Evolutionary conservation across 805 yeast genomes (phyloP).

Genomic region (Yamadazyma akitaensis): DNA sequence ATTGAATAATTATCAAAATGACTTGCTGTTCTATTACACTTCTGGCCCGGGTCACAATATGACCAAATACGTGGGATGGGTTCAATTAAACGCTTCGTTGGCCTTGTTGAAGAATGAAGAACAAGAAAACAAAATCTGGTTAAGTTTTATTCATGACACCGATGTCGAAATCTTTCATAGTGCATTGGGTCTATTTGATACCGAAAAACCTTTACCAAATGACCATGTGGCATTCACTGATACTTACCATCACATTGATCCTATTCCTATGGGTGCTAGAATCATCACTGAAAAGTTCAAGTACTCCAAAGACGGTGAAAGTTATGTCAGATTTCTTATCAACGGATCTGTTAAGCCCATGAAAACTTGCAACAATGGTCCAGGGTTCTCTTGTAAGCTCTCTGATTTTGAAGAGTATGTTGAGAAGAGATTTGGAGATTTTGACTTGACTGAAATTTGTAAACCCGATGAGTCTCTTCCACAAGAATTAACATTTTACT

Average conservation of each 20-base stretch:
- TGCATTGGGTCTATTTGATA: slow-evolving; percentile 57
- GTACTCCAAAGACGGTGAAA: slow-evolving; percentile 22
- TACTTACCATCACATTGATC: slow-evolving; percentile 40
- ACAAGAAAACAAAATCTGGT: slow-evolving; percentile 53
- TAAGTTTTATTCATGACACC: slow-evolving; percentile 75
- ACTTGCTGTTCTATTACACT: slow-evolving; percentile 56
- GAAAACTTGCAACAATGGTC: slow-evolving; percentile 33
- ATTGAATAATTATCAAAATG: slow-evolving; percentile 57
- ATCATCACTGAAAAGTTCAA: slow-evolving; percentile 34
- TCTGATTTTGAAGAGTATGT: slow-evolving; percentile 31
- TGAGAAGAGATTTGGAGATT: slow-evolving; percentile 23
- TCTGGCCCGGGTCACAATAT: slow-evolving; percentile 62
- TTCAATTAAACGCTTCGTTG: slow-evolving; percentile 48
- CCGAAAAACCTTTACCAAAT: slow-evolving; percentile 41
- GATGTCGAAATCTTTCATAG: slow-evolving; percentile 59
- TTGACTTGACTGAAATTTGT: slow-evolving; percentile 28
- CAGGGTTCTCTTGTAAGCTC: slow-evolving; percentile 42
- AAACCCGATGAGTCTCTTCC: slow-evolving; percentile 21
- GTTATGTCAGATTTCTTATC: slow-evolving; percentile 35
- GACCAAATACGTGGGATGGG: slow-evolving; percentile 59
- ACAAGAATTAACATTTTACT: slow-evolving; percentile 33
- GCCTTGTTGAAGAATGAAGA: slow-evolving; percentile 42
- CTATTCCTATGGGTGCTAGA: slow-evolving; percentile 42
- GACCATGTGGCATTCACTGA: slow-evolving; percentile 46
- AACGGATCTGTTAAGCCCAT: slow-evolving; percentile 42